These are phyloP conservation scores for Rhodotorula paludigena DNA, from an alignment of 768 basidiomycete genomes.

Conservation along the genomic window DNA sequence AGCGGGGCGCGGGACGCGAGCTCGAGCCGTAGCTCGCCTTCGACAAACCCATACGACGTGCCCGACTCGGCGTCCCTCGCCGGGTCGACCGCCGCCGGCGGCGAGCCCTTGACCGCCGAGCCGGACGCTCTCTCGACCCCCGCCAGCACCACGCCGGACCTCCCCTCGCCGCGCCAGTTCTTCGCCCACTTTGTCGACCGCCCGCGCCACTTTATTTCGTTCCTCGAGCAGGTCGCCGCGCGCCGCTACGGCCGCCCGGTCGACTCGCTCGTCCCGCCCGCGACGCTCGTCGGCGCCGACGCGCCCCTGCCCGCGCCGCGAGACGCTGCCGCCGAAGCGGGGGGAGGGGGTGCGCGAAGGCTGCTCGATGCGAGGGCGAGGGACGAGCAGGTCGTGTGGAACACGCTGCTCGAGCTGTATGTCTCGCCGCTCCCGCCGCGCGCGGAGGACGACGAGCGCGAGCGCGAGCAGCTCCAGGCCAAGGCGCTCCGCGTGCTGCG, in stretches of 20 bases:
- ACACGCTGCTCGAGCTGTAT: slow-evolving; percentile 89
- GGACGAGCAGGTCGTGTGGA: slow-evolving; percentile 86
- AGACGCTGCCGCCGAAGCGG: background rate
- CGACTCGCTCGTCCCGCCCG: slow-evolving; percentile 34
- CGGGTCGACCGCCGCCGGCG: background rate
- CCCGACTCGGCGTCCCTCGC: background rate
- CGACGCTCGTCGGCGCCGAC: slow-evolving; percentile 1
- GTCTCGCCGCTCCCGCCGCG: slow-evolving; percentile 49
- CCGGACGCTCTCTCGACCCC: background rate
- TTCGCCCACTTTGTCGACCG: slow-evolving; percentile 94
- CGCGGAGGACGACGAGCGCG: background rate
- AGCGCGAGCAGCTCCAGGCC: slow-evolving; percentile 48
- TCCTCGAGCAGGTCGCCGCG: slow-evolving; percentile 78
- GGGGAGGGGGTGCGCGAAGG: too few relatives aligned
- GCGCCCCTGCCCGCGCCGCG: slow-evolving; percentile 38
- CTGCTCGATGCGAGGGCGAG: slow-evolving; percentile 49
- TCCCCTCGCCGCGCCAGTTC: slow-evolving; percentile 56
- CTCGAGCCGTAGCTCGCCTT: background rate
- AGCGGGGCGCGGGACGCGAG: background rate
- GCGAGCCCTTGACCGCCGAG: background rate
- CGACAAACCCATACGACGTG: slow-evolving; percentile 10
- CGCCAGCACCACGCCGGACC: too few relatives aligned
- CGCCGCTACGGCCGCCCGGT: slow-evolving; percentile 61
- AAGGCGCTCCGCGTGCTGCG: slow-evolving; percentile 72
- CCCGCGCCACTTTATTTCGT: slow-evolving; percentile 70